Conservation (phyloP, 192 early-diverging fungal species). For the Gaertneriomyces semiglobifer region DNA sequence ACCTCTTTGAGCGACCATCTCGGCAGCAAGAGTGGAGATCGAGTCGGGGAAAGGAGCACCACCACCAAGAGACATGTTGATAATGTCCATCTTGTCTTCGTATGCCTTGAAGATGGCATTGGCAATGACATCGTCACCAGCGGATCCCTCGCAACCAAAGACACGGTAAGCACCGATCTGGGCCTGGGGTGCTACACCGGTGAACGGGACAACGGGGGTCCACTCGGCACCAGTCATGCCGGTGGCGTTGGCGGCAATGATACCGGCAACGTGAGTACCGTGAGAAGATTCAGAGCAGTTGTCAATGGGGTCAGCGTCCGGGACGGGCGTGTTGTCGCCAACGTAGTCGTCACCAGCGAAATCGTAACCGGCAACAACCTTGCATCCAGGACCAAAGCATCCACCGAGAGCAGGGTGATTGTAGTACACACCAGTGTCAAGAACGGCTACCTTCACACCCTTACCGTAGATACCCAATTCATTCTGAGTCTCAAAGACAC, state of each 20-base stretch:
- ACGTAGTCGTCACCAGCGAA: conserved; percentile 45
- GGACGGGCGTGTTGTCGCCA: conserved; percentile 12
- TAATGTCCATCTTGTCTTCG: conserved; percentile 69
- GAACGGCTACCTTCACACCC: conserved; percentile 49
- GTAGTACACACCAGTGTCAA: conserved; percentile 54
- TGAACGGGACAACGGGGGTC: conserved; percentile 18
- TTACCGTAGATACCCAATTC: conserved; percentile 39
- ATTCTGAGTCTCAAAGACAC: conserved; percentile 33
- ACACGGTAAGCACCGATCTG: conserved; percentile 77
- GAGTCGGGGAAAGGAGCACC: conserved; percentile 59
- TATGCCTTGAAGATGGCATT: conserved; percentile 70
- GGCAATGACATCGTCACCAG: conserved; percentile 70
- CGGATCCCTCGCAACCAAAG: conserved; percentile 60
- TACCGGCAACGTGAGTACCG: conserved; percentile 55
- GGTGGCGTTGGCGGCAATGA: conserved; percentile 39
- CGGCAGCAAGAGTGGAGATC: conserved; percentile 56
- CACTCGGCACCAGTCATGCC: conserved; percentile 16
- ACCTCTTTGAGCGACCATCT: conserved; percentile 43
- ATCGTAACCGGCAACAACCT: conserved; percentile 39
- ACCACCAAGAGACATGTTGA: conserved; percentile 82
- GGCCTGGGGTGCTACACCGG: conserved; percentile 80
- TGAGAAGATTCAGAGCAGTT: conserved; percentile 38
- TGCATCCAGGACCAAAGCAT: conserved; percentile 38
- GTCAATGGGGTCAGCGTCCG: conserved; percentile 49
- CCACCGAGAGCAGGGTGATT: conserved; percentile 53